phyloP scores from a whole-genome alignment of 2,329 filamentous ascomycete species.

The Paecilomyces fulvus region DNA sequence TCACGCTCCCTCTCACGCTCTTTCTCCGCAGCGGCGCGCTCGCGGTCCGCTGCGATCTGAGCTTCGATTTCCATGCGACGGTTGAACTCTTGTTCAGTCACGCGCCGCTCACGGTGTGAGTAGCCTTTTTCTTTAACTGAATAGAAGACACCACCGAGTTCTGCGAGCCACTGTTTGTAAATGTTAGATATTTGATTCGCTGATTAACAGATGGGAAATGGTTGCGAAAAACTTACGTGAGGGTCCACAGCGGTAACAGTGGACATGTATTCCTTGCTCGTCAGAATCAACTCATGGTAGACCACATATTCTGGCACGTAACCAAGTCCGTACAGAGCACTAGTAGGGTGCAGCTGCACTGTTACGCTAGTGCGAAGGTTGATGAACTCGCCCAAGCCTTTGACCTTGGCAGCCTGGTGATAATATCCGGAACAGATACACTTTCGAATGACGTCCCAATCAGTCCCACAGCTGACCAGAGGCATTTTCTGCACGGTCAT shows the following conservation, averaged over 20 bases:
- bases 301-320: slow-evolving; percentile 95
- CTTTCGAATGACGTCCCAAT: slow-evolving; percentile 92
- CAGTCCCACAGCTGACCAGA: slow-evolving; percentile 80
- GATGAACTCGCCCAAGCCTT: slow-evolving; percentile 94
- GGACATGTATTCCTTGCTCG: slow-evolving; percentile 95
- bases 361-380: slow-evolving; percentile 92
- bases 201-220: not conserved
- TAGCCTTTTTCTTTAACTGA: slow-evolving; percentile 97
- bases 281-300: slow-evolving; percentile 96
- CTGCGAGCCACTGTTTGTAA: slow-evolving; percentile 67
- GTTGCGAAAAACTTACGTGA: slow-evolving; percentile 42
- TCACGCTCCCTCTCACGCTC: slow-evolving; percentile 29
- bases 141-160: slow-evolving; percentile 94
- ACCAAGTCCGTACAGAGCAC: slow-evolving; percentile 81
- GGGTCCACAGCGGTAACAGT: slow-evolving; percentile 94
- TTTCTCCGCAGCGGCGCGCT: slow-evolving; percentile 38
- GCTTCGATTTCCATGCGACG: slow-evolving; percentile 86
- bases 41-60: slow-evolving; percentile 82
- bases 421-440: slow-evolving; percentile 98
- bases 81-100: slow-evolving; percentile 89
- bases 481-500: slow-evolving; percentile 90
- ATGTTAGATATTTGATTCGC: slow-evolving; percentile 1
- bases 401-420: slow-evolving; percentile 91
- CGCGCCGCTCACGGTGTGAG: slow-evolving; percentile 71
- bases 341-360: slow-evolving; percentile 90